Percentiles rank a stretch among this genome's conserved stretches.
These are phyloP conservation scores for Chlamydomonas asymmetrica DNA, from an alignment of 139 green algal genomes.

Conservation along the genomic window DNA sequence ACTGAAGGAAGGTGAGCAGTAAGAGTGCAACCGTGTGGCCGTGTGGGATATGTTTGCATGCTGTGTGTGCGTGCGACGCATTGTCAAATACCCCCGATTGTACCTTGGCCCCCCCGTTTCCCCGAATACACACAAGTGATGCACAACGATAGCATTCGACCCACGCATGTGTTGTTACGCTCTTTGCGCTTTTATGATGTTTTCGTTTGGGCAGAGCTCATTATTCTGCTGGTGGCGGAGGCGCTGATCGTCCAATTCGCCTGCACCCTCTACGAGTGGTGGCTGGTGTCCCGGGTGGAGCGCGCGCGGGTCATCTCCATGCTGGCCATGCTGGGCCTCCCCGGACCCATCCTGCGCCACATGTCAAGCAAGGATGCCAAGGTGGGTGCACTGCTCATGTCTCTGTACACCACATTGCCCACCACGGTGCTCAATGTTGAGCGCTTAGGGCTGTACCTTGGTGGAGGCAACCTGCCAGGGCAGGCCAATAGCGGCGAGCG, in stretches of 20 bases:
- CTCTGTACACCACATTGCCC: too few species aligned
- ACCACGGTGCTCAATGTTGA: too few species aligned
- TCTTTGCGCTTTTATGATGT: too few species aligned
- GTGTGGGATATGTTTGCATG: background rate
- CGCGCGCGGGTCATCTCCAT: slow-evolving; percentile 2
- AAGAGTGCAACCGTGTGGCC: background rate
- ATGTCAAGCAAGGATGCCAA: slow-evolving; percentile 15
- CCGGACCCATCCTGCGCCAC: slow-evolving; percentile 10
- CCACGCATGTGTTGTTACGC: too few species aligned
- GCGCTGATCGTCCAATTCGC: slow-evolving; percentile 10
- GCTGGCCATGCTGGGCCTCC: slow-evolving; percentile 24
- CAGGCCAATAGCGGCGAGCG: too few species aligned
- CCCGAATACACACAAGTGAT: too few species aligned
- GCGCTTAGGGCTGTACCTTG: too few species aligned
- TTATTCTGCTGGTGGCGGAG: slow-evolving; percentile 20
- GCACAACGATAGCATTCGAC: too few species aligned
- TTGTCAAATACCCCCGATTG: background rate
- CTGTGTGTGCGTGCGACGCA: background rate
- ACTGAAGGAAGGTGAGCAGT: background rate
- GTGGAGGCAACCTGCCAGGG: too few species aligned
- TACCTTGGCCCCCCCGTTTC: too few species aligned
- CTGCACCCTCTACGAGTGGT: slow-evolving; percentile 1
- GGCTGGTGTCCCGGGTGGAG: slow-evolving; percentile 13
- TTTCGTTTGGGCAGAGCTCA: background rate
- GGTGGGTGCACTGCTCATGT: too few species aligned